A percentile compares a stretch with the other conserved stretches of the same genome.
Conservation (phyloP, 345 rosid genomes). For the Citrus glauca region DNA sequence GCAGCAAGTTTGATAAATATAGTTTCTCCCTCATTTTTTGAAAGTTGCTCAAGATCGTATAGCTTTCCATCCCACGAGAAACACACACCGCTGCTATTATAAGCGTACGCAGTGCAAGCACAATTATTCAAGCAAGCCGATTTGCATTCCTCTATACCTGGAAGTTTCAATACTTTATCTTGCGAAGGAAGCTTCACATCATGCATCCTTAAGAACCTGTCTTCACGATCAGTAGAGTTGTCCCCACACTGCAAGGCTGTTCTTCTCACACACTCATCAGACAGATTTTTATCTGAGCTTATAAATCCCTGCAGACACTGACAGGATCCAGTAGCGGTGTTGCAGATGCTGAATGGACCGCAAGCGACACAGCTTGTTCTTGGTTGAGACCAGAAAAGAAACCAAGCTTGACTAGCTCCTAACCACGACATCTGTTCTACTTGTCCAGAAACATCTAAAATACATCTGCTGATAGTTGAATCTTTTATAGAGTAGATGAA, state of each 20-base stretch:
- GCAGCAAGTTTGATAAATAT: conserved; percentile 10
- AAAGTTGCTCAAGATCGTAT: neutral
- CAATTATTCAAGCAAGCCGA: conserved; percentile 14
- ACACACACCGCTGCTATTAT: conserved; percentile 6
- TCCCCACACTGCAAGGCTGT: neutral
- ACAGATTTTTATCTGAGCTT: neutral
- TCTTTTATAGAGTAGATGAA: neutral
- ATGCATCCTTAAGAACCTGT: conserved; percentile 10
- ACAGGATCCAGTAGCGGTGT: neutral
- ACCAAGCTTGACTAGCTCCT: neutral
- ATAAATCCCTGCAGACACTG: neutral
- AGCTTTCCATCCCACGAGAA: neutral
- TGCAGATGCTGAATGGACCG: conserved; percentile 6
- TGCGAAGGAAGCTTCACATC: neutral
- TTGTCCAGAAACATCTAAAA: neutral
- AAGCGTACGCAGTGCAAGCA: conserved; percentile 15
- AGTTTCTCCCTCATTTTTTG: neutral
- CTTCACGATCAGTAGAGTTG: neutral
- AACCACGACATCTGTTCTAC: neutral
- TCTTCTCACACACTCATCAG: neutral
- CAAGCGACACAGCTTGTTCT: neutral
- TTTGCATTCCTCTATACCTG: neutral
- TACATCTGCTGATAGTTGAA: neutral
- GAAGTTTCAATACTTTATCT: neutral
- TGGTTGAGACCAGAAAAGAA: neutral